A percentile compares a stretch with the other conserved stretches of the same genome.
phyloP scores from a whole-genome alignment of 2,329 filamentous ascomycete genomes.

The Verticillium nonalfalfae region DNA sequence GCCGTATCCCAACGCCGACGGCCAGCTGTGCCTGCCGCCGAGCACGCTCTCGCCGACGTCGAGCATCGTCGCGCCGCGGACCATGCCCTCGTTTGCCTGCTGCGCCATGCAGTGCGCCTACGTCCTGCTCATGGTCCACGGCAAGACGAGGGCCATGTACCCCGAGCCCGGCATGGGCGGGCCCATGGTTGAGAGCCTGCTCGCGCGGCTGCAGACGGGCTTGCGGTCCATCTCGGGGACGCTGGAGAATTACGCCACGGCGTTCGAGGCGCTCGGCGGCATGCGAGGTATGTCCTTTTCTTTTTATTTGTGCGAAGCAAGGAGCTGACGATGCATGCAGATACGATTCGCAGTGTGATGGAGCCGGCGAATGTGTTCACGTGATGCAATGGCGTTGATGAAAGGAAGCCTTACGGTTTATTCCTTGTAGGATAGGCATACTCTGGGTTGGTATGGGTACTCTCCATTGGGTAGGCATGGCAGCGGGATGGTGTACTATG shows the following conservation, averaged over 20 bases:
- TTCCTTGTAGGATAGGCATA: background rate
- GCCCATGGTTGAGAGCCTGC: slow-evolving; percentile 25
- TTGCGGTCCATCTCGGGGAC: slow-evolving; percentile 32
- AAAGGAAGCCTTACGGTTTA: background rate
- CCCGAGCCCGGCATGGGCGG: slow-evolving; percentile 15
- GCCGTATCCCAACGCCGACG: slow-evolving; percentile 36
- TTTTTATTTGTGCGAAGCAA: slow-evolving; percentile 11
- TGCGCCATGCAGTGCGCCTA: slow-evolving; percentile 40
- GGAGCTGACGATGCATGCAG: slow-evolving; percentile 3
- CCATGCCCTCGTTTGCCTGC: slow-evolving; percentile 37
- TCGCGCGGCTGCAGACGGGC: slow-evolving; percentile 32
- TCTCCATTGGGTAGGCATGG: background rate
- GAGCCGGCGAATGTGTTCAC: slow-evolving; percentile 14
- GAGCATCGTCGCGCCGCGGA: slow-evolving; percentile 31
- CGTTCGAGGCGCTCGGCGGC: slow-evolving; percentile 36
- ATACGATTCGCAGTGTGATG: slow-evolving; percentile 17
- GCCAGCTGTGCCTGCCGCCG: slow-evolving; percentile 23
- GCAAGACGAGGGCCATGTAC: slow-evolving; percentile 31
- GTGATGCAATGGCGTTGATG: background rate
- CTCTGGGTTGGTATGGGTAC: background rate
- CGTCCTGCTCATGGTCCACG: slow-evolving; percentile 33
- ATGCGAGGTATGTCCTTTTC: slow-evolving; percentile 30
- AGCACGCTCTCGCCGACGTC: slow-evolving; percentile 28
- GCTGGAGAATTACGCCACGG: slow-evolving; percentile 34
- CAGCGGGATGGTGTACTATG: background rate